phyloP scores from a whole-genome alignment of 2,329 filamentous ascomycete genomes.

The Cercospora zeae-maydis region DNA sequence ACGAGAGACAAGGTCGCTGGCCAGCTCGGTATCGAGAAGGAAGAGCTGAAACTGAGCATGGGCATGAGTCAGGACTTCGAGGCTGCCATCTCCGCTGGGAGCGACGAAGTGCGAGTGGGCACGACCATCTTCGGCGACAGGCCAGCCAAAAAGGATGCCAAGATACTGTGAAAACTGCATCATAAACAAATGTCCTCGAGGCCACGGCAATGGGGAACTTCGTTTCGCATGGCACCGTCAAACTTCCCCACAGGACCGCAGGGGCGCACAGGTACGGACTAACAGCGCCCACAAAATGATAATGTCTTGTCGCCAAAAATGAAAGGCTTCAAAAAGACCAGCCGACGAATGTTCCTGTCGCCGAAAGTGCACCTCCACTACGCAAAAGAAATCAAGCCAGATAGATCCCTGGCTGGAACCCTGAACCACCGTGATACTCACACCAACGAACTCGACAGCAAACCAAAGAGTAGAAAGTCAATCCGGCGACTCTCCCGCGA shows the following conservation, averaged over 20 bases:
- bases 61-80: conserved; percentile 98
- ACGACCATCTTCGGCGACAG: conserved; percentile 90
- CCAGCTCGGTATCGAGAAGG: conserved; percentile 55
- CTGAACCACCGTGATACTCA: neutral
- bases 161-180: conserved; percentile 45
- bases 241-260: neutral
- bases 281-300: neutral
- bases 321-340: neutral
- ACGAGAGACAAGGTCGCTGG: conserved; percentile 66
- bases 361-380: neutral
- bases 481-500: neutral
- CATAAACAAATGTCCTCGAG: neutral
- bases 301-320: neutral
- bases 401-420: neutral
- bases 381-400: neutral
- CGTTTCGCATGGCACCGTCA: neutral
- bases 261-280: neutral
- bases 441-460: neutral
- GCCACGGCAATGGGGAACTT: neutral
- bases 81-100: conserved; percentile 77
- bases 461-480: neutral
- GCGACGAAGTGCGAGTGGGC: conserved; percentile 83
- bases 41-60: conserved; percentile 87
- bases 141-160: conserved; percentile 74
- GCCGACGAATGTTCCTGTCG: neutral